Evolutionary conservation across 2,329 filamentous ascomycete species (phyloP).

Genomic region (Coccinonectria pachysandricola): DNA sequence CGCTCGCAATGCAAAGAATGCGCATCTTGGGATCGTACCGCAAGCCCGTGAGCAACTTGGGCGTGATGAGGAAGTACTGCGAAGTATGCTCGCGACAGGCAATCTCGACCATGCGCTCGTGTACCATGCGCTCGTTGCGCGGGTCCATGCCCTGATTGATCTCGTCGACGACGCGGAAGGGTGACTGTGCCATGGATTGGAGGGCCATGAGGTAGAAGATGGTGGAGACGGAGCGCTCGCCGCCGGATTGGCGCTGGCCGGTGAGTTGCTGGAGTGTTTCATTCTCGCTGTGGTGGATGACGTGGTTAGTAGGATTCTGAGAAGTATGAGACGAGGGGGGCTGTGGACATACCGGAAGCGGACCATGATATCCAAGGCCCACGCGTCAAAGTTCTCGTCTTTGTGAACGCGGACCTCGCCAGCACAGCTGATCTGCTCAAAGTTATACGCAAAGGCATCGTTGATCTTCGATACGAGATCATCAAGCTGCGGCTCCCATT

Average conservation of each 20-base stretch:
- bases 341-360: slow-evolving; percentile 65
- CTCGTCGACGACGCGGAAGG: slow-evolving; percentile 97
- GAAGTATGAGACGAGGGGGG: background rate
- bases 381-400: slow-evolving; percentile 84
- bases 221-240: slow-evolving; percentile 90
- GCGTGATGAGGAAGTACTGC: slow-evolving; percentile 95
- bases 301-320: too few species aligned
- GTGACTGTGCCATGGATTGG: slow-evolving; percentile 83
- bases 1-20: slow-evolving; percentile 86
- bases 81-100: slow-evolving; percentile 74
- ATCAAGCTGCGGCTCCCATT: slow-evolving; percentile 81
- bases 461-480: slow-evolving; percentile 71
- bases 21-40: slow-evolving; percentile 87
- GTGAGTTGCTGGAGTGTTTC: slow-evolving; percentile 79
- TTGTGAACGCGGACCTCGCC: slow-evolving; percentile 85
- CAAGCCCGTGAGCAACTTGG: slow-evolving; percentile 79
- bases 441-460: slow-evolving; percentile 84
- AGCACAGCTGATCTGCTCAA: slow-evolving; percentile 86
- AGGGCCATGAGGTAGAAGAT: slow-evolving; percentile 99
- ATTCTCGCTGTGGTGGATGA: slow-evolving; percentile 60
- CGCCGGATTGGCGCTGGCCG: slow-evolving; percentile 88
- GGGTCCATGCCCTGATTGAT: slow-evolving; percentile 99
- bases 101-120: slow-evolving; percentile 96
- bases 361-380: slow-evolving; percentile 89
- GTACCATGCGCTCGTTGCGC: slow-evolving; percentile 94